Evolutionary conservation across 495 filamentous ascomycete species (phyloP).

Genomic region (Apiosordaria backusii): DNA sequence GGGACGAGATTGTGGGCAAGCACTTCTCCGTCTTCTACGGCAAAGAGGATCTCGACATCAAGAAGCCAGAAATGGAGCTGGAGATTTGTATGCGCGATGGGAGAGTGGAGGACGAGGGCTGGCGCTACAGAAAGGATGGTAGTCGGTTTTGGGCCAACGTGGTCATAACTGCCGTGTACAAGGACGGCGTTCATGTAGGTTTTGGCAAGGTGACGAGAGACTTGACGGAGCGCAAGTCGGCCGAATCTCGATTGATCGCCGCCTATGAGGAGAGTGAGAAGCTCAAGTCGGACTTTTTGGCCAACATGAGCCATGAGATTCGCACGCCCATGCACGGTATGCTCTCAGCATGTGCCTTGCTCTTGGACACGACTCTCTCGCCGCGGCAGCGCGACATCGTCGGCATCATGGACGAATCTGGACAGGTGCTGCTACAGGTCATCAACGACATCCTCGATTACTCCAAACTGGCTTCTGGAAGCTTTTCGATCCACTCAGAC

Average conservation of each 20-base stretch:
- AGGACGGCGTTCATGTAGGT: slow-evolving; percentile 55
- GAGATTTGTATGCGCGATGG: slow-evolving; percentile 57
- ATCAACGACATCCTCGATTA: slow-evolving; percentile 55
- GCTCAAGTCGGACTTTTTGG: slow-evolving; percentile 64
- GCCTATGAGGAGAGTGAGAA: slow-evolving; percentile 64
- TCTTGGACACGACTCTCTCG: slow-evolving; percentile 41
- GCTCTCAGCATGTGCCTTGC: slow-evolving; percentile 44
- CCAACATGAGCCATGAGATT: slow-evolving; percentile 57
- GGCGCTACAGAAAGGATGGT: slow-evolving; percentile 62
- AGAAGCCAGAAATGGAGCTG: slow-evolving; percentile 56
- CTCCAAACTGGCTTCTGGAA: slow-evolving; percentile 46
- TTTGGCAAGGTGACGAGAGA: slow-evolving; percentile 66
- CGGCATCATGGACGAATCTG: slow-evolving; percentile 47
- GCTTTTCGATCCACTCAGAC: slow-evolving; percentile 44
- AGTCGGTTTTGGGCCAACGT: slow-evolving; percentile 66
- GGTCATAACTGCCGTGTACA: slow-evolving; percentile 59
- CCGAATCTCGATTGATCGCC: slow-evolving; percentile 54
- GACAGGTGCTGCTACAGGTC: slow-evolving; percentile 45
- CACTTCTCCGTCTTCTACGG: slow-evolving; percentile 65
- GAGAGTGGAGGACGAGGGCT: slow-evolving; percentile 61
- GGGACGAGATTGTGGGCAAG: slow-evolving; percentile 56
- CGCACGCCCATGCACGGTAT: slow-evolving; percentile 53
- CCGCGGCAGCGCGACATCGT: slow-evolving; percentile 44
- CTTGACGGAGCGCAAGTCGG: slow-evolving; percentile 57
- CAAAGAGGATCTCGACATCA: slow-evolving; percentile 46